Percentiles rank a stretch among this genome's conserved stretches.
Evolutionary conservation across 2,329 filamentous ascomycete genomes (phyloP).

Genomic region (Trichoderma cornu-damae): DNA sequence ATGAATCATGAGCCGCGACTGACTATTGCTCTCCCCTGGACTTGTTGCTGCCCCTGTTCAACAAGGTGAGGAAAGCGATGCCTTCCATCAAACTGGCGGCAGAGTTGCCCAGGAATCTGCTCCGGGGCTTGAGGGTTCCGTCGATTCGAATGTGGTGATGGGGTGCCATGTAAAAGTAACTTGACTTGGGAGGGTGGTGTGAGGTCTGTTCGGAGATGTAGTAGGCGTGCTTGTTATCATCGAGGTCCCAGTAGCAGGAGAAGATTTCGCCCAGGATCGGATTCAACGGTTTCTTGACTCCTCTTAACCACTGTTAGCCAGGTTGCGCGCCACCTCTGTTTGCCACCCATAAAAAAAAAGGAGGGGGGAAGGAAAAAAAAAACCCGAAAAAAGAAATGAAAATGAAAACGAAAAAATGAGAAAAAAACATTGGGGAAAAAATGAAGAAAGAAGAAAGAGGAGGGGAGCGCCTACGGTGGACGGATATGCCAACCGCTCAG

Average conservation of each 20-base stretch:
- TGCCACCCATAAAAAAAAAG: no score
- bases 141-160: constrained; percentile 93
- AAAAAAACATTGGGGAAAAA: no score
- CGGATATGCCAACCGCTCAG: constrained; percentile 98
- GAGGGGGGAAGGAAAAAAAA: no score
- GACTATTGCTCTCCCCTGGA: constrained; percentile 81
- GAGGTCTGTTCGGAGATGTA: constrained; percentile 98
- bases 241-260: constrained; percentile 92
- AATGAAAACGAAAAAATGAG: no score
- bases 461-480: constrained; percentile 64
- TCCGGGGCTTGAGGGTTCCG: constrained; percentile 88
- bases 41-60: constrained; percentile 67
- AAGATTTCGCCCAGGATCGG: constrained; percentile 93
- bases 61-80: constrained; percentile 75
- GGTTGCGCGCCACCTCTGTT: constrained; percentile 10
- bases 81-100: constrained; percentile 98
- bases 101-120: constrained; percentile 93
- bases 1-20: no score
- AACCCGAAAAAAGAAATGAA: no score
- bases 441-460: no score
- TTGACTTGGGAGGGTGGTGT: constrained; percentile 96
- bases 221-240: constrained; percentile 78
- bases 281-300: constrained; percentile 97
- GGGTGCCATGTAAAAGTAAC: constrained; percentile 97
- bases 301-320: constrained; percentile 41